Evolutionary conservation across 768 basidiomycete genomes (phyloP).

Genomic region (Imleria badia): DNA sequence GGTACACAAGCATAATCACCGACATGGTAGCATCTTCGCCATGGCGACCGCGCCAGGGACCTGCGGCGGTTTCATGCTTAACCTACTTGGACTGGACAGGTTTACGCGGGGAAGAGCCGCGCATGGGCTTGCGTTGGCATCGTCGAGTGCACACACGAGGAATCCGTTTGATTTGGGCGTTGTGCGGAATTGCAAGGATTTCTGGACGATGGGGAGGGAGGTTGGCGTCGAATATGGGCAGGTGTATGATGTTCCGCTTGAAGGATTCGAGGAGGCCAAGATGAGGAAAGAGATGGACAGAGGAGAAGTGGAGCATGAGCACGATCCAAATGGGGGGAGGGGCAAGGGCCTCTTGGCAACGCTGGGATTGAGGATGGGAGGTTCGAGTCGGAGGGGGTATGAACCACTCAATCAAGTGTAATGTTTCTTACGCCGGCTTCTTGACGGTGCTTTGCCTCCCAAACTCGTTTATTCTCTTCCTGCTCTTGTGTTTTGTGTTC

Average conservation of each 20-base stretch:
- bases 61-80: slow-evolving; percentile 69
- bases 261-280: slow-evolving; percentile 81
- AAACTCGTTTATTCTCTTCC: neutral
- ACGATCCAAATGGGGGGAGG: slow-evolving; percentile 43
- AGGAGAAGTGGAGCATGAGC: slow-evolving; percentile 40
- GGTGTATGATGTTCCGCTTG: slow-evolving; percentile 84
- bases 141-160: slow-evolving; percentile 52
- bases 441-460: too few species aligned
- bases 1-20: slow-evolving; percentile 46
- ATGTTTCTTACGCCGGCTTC: neutral
- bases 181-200: slow-evolving; percentile 82
- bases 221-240: slow-evolving; percentile 88
- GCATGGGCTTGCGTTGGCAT: slow-evolving; percentile 76
- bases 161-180: slow-evolving; percentile 93
- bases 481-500: neutral
- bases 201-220: slow-evolving; percentile 86
- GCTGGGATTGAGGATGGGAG: slow-evolving; percentile 37
- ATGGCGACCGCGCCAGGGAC: slow-evolving; percentile 34
- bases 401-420: slow-evolving; percentile 35
- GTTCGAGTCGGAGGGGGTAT: slow-evolving; percentile 35
- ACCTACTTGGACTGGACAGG: slow-evolving; percentile 88
- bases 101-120: slow-evolving; percentile 92
- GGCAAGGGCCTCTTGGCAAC: slow-evolving; percentile 39
- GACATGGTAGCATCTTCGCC: slow-evolving; percentile 38
- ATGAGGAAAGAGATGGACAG: slow-evolving; percentile 52